Conservation (phyloP, 306 rosid genomes). For the Rosa rugosa region DNA sequence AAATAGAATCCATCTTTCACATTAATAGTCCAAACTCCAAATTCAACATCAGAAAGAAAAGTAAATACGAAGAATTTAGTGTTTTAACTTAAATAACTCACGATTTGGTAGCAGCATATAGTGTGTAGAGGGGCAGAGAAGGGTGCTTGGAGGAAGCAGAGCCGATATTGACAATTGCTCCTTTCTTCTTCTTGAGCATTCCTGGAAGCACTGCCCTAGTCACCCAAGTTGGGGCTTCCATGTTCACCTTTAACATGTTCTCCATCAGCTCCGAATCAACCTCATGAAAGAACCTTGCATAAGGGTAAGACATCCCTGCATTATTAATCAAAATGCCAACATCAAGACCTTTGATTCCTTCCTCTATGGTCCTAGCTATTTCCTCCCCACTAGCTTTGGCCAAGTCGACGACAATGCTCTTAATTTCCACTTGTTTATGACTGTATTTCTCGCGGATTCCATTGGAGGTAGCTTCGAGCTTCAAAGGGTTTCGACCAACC, state of each 20-base stretch:
- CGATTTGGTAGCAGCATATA: conserved; percentile 65
- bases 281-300: no score
- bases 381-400: conserved; percentile 20
- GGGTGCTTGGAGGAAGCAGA: conserved; percentile 11
- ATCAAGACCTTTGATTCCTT: no score
- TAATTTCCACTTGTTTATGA: neutral
- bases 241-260: no score
- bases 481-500: conserved; percentile 2
- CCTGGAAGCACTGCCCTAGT: no score
- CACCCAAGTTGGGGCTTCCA: no score
- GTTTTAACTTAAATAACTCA: conserved; percentile 13
- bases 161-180: no score
- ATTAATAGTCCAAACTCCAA: neutral
- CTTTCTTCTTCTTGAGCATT: no score
- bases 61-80: neutral
- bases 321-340: no score
- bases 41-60: neutral
- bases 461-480: conserved; percentile 34
- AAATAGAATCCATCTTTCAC: neutral
- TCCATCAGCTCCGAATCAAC: no score
- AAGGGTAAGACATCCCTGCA: no score
- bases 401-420: conserved; percentile 42
- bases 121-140: conserved; percentile 41
- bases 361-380: neutral
- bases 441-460: conserved; percentile 30